Base-by-base conservation (phyloP, 306 rosid genomes). In the Medicago lupulina region DNA sequence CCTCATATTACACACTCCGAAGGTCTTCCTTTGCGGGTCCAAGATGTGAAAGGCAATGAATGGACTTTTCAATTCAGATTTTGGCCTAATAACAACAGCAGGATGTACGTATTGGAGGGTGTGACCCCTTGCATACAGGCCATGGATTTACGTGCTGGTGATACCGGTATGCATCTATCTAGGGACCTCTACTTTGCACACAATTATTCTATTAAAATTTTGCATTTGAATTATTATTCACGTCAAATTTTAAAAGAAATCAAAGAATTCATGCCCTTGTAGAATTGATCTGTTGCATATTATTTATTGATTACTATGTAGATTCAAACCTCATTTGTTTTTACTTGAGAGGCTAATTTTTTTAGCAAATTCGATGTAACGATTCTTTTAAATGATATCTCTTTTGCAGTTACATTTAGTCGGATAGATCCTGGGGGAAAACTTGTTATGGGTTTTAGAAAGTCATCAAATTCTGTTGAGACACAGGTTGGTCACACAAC, bases 41-140 rank as follows among this genome's bases (percentile, higher is more conserved):
- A 83, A 88, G 99, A 95, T 79, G 97, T 87, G 87, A 95, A 90
- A 77, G 97, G 96, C 71, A 95, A 95, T 80, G 97, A 95, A 4
- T 95, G 99, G 99, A 89, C 91, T 5, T 92, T 95, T 84, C 99
- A 95, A 85, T 95, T 95, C 89, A 95, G 99, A 92, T 95, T 89
- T 90, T 95, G 99, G 99, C 99, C 99, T 43, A 95, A 95, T 81
- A 95, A 95, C 83, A 95, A 95, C 85, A 95, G 99, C 79, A 84
- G 99, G 86, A 95, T 95, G 99, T 95, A 95, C 74, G 99, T 95
- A 60, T 87, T 95, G 84, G 99, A 95, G 92, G 99, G 99, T 47
- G 99, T 95, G 51, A 92, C 97, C n/a, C 97, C 99, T 84, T 95
- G 99, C 88, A 95, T 95, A 83, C 99, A 95, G 81, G 67, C 97